Evolutionary conservation across 768 basidiomycete genomes (phyloP).

Genomic region (Mycena venus): DNA sequence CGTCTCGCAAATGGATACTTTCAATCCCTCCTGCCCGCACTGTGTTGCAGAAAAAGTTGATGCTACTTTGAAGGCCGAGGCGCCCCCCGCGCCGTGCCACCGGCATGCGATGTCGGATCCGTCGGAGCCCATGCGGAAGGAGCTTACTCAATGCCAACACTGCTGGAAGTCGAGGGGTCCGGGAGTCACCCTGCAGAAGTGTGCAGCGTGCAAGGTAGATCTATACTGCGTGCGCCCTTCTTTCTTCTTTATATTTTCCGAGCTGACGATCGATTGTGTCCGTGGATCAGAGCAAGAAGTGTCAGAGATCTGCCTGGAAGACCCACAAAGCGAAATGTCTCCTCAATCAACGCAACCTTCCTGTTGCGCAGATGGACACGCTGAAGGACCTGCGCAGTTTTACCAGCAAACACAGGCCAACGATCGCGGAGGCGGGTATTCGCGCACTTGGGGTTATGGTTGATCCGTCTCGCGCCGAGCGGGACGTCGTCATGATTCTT

Average conservation of each 20-base stretch:
- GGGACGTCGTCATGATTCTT: background rate
- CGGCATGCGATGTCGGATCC: background rate
- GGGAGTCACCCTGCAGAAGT: background rate
- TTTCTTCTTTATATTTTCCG: background rate
- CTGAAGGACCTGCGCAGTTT: background rate
- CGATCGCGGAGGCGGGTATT: background rate
- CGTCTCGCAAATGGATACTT: too few relatives aligned
- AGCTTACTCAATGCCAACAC: constrained; percentile 2
- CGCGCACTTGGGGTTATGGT: background rate
- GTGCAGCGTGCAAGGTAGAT: background rate
- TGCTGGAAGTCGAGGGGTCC: constrained; percentile 8
- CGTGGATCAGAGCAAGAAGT: constrained; percentile 13
- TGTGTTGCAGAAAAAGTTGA: background rate
- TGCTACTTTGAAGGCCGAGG: background rate
- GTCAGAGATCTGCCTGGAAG: constrained; percentile 5
- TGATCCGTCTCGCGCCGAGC: constrained; percentile 7
- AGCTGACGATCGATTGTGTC: background rate
- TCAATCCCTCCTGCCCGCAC: background rate
- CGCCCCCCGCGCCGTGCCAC: constrained; percentile 1
- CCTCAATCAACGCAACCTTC: background rate
- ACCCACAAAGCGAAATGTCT: constrained; percentile 7
- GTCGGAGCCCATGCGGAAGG: too few relatives aligned
- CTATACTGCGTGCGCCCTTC: background rate
- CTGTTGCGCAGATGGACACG: background rate
- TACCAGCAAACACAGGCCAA: constrained; percentile 8